Evolutionary conservation across 2,329 filamentous ascomycete species (phyloP), one percentile per base, ranked within the genome.

Genomic region (Zopfia rhizophila): DNA sequence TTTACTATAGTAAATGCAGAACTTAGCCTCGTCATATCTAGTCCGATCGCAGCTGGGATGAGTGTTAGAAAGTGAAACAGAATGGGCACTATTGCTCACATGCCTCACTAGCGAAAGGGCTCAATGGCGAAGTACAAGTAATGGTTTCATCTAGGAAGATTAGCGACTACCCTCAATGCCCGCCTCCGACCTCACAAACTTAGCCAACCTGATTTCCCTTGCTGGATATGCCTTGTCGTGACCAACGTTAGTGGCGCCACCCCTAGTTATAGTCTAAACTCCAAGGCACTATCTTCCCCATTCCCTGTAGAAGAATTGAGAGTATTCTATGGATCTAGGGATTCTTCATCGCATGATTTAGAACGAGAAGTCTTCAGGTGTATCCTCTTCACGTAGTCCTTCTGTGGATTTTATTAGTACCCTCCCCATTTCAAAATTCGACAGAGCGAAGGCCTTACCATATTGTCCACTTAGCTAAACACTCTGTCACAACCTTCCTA

Each of bases 391-490:
- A n/a, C n/a, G n/a, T n/a, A n/a, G n/a, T n/a, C n/a, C n/a, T n/a
- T n/a, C n/a, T n/a, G n/a, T n/a, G n/a, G n/a, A n/a, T n/a, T n/a
- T n/a, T n/a, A n/a, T n/a, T n/a, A n/a, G n/a, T n/a, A n/a, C n/a
- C n/a, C n/a, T n/a, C n/a, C n/a, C n/a, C n/a, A n/a, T n/a, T n/a
- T n/a, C n/a, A n/a, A n/a, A n/a, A n/a, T n/a, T n/a, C n/a, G n/a
- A n/a, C n/a, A n/a, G n/a, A n/a, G 6, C 11, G 22, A 12, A 30
- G 12, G 33, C 45, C 73, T 61, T 67, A 79, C 76, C 83, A 85
- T 85, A 52, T 85, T 85, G 60, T 85, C 83, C 17, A 84, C 78
- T 22, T 83, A 74, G 63, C 80, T 83, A 61, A 86, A 85, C 3
- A 85, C 72, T 36, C 82, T 69, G 41, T 77, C 76, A 63, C 83